A percentile compares a stretch with the other conserved stretches of the same genome.
phyloP scores from a whole-genome alignment of 1,284 basidiomycete genomes.

The Flammula alnicola region DNA sequence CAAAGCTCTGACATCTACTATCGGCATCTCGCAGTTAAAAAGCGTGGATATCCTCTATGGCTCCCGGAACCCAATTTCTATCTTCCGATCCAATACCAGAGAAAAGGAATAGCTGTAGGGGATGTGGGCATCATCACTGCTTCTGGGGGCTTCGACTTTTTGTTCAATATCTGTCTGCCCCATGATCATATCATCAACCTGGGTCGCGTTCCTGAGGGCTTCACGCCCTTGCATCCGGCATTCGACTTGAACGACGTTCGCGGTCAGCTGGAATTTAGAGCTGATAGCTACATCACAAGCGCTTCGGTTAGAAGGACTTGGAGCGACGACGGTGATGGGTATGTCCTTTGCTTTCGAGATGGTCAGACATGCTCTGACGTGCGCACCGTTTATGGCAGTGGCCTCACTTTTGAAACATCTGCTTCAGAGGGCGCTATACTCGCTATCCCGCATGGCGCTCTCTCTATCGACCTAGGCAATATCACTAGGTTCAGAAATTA shows the following conservation, averaged over 20 bases:
- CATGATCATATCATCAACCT: too few relatives aligned
- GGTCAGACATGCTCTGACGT: not conserved
- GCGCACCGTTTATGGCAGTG: not conserved
- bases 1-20: too few relatives aligned
- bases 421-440: slow-evolving; percentile 23
- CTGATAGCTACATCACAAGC: slow-evolving; percentile 1
- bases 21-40: too few relatives aligned
- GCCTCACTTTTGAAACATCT: slow-evolving; percentile 14
- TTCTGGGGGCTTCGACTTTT: too few relatives aligned
- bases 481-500: slow-evolving; percentile 12
- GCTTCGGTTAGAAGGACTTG: slow-evolving; percentile 1
- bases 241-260: not conserved
- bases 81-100: too few relatives aligned
- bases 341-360: not conserved
- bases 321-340: not conserved
- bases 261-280: not conserved
- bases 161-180: too few relatives aligned
- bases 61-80: too few relatives aligned
- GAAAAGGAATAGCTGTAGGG: too few relatives aligned
- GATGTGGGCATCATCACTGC: too few relatives aligned
- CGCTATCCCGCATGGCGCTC: slow-evolving; percentile 20
- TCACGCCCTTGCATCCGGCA: slow-evolving; percentile 6
- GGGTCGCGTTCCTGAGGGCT: slow-evolving; percentile 26
- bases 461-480: slow-evolving; percentile 12
- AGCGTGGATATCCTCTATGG: too few relatives aligned